Evolutionary conservation across 2,329 filamentous ascomycete genomes (phyloP).

Genomic region (Cladosporium velox): DNA sequence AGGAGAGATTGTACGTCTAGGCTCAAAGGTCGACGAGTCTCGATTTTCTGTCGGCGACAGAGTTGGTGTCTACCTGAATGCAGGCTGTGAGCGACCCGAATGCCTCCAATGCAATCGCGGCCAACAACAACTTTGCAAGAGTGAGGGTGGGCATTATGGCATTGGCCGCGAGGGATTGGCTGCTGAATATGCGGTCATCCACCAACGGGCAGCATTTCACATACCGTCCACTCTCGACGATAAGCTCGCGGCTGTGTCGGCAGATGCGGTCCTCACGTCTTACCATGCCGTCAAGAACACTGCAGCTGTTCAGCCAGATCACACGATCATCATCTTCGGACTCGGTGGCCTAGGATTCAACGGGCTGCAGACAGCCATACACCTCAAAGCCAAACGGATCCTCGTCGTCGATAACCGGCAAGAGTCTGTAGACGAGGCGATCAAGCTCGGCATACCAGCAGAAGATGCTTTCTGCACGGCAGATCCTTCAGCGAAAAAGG

Average conservation of each 20-base stretch:
- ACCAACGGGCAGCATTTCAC: constrained; percentile 31
- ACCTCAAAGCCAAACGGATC: constrained; percentile 45
- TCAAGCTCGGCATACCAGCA: constrained; percentile 36
- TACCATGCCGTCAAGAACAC: constrained; percentile 45
- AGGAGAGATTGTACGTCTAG: constrained; percentile 27
- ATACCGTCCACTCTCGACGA: constrained; percentile 22
- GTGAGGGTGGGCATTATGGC: constrained; percentile 43
- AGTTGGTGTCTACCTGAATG: constrained; percentile 37
- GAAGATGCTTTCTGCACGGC: constrained; percentile 32
- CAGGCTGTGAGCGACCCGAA: constrained; percentile 36
- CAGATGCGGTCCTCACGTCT: constrained; percentile 46
- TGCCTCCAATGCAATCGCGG: constrained; percentile 46
- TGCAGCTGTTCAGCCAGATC: constrained; percentile 39
- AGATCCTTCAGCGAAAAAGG: constrained; percentile 21
- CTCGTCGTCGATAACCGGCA: constrained; percentile 41
- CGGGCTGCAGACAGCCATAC: constrained; percentile 46
- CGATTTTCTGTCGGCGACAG: constrained; percentile 32
- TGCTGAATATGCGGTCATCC: constrained; percentile 42
- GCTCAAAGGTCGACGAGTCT: constrained; percentile 20
- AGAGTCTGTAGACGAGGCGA: constrained; percentile 36
- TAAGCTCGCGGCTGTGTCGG: constrained; percentile 41
- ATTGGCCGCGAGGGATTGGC: constrained; percentile 50
- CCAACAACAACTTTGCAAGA: constrained; percentile 42
- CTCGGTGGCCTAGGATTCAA: constrained; percentile 48
- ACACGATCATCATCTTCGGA: constrained; percentile 46